Conservation (phyloP, 2,329 filamentous ascomycete genomes). For the Colletotrichum paranaense region DNA sequence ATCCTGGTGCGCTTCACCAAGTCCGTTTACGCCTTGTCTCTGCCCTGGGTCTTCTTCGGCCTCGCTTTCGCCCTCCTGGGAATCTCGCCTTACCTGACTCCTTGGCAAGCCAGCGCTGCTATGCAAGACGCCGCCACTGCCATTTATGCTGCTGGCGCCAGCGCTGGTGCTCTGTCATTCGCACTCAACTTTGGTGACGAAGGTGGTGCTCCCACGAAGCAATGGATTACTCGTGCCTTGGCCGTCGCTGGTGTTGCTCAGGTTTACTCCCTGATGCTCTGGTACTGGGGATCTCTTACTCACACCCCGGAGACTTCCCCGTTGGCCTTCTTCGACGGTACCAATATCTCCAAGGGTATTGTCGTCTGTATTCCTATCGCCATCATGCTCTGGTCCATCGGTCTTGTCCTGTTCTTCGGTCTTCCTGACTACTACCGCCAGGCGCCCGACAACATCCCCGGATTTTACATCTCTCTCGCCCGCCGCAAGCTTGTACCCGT, state of each 20-base stretch:
- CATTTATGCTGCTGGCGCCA: conserved; percentile 71
- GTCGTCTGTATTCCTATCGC: conserved; percentile 70
- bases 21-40: conserved; percentile 66
- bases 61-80: conserved; percentile 73
- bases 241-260: conserved; percentile 76
- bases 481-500: conserved; percentile 74
- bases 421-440: conserved; percentile 76
- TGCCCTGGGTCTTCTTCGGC: conserved; percentile 73
- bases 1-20: conserved; percentile 67
- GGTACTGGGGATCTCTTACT: conserved; percentile 68
- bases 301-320: conserved; percentile 31
- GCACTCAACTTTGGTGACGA: conserved; percentile 75
- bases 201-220: conserved; percentile 69
- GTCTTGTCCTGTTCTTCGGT: conserved; percentile 66
- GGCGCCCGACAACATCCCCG: conserved; percentile 70
- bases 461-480: conserved; percentile 71
- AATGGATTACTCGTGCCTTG: conserved; percentile 76
- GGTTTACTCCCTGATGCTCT: conserved; percentile 72
- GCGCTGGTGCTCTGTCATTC: conserved; percentile 73
- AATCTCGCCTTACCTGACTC: conserved; percentile 64
- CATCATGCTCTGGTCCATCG: conserved; percentile 66
- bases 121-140: conserved; percentile 71
- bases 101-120: conserved; percentile 51
- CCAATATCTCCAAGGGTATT: conserved; percentile 41
- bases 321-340: conserved; percentile 43